A percentile compares a stretch with the other conserved stretches of the same genome.
phyloP scores from a whole-genome alignment of 2,329 filamentous ascomycete genomes.

The Catunica adiposa region DNA sequence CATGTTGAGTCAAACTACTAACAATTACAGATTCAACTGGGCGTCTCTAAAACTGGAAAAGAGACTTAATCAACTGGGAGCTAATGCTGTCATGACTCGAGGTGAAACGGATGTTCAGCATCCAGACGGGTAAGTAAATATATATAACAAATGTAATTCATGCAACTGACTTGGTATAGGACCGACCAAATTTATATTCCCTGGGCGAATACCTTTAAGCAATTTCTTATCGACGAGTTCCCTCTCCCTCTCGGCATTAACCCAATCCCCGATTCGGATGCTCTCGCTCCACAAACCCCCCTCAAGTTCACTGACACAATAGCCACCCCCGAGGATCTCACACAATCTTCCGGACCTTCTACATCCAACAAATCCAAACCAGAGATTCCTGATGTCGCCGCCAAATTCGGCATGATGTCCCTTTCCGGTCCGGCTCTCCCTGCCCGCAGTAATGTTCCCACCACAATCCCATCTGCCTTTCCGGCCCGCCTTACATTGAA shows the following conservation, averaged over 20 bases:
- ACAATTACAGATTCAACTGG: slow-evolving; percentile 61
- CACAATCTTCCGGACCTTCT: background rate
- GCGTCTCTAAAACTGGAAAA: slow-evolving; percentile 77
- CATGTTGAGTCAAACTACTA: background rate
- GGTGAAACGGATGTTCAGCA: slow-evolving; percentile 91
- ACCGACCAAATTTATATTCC: slow-evolving; percentile 67
- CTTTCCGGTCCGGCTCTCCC: background rate
- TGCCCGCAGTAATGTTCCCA: slow-evolving; percentile 8
- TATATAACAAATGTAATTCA: background rate
- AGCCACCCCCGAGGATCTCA: background rate
- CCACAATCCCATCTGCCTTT: slow-evolving; percentile 1
- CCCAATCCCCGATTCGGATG: slow-evolving; percentile 57
- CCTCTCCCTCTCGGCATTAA: slow-evolving; percentile 50
- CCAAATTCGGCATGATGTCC: slow-evolving; percentile 11
- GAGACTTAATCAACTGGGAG: slow-evolving; percentile 69
- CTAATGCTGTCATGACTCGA: slow-evolving; percentile 53
- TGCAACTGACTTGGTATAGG: slow-evolving; percentile 26
- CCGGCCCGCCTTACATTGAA: slow-evolving; percentile 45
- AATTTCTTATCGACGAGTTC: slow-evolving; percentile 47
- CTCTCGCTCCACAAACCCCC: slow-evolving; percentile 54
- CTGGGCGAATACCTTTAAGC: slow-evolving; percentile 55
- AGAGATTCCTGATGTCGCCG: slow-evolving; percentile 21
- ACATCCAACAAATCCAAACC: background rate
- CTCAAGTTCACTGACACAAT: slow-evolving; percentile 3
- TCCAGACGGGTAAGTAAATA: slow-evolving; percentile 58